These are phyloP conservation scores for Sphaceloma murrayae DNA, from an alignment of 2,329 filamentous ascomycete species.

Conservation along the genomic window DNA sequence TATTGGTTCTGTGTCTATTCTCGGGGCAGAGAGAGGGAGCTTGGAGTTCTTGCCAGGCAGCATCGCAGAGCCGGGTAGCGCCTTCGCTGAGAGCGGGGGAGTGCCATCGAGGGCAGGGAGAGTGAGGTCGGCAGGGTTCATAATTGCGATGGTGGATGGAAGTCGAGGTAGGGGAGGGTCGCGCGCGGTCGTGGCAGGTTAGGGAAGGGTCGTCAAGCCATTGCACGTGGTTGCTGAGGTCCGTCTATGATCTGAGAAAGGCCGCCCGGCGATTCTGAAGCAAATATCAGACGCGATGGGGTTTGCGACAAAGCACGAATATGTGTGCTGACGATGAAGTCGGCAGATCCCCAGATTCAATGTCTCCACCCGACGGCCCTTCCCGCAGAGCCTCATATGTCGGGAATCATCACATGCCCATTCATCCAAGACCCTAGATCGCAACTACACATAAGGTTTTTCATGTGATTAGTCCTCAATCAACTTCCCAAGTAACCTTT, in stretches of 20 bases:
- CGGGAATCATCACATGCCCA: too few relatives aligned
- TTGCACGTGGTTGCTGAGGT: background rate
- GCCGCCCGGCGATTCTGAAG: background rate
- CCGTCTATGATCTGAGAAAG: background rate
- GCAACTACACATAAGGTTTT: too few relatives aligned
- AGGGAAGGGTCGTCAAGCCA: background rate
- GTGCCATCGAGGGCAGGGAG: slow-evolving; percentile 20
- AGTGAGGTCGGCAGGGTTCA: slow-evolving; percentile 30
- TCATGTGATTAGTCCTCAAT: background rate
- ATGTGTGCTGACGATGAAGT: slow-evolving; percentile 6
- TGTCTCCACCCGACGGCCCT: background rate
- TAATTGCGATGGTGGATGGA: slow-evolving; percentile 18
- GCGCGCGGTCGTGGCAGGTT: background rate
- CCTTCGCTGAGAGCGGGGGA: slow-evolving; percentile 24
- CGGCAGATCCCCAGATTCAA: slow-evolving; percentile 8
- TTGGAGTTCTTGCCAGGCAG: slow-evolving; percentile 35
- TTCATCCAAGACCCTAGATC: too few relatives aligned
- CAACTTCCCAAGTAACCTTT: too few relatives aligned
- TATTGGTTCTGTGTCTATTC: slow-evolving; percentile 53
- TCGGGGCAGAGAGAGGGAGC: slow-evolving; percentile 41
- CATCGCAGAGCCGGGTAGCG: slow-evolving; percentile 19
- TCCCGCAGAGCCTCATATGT: slow-evolving; percentile 13
- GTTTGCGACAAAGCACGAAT: slow-evolving; percentile 6
- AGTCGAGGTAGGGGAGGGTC: slow-evolving; percentile 2
- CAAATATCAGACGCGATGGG: too few relatives aligned